Percentiles rank a stretch among this genome's conserved stretches.
Evolutionary conservation across 2,329 filamentous ascomycete genomes (phyloP).

Genomic region (Fusarium burgessii): DNA sequence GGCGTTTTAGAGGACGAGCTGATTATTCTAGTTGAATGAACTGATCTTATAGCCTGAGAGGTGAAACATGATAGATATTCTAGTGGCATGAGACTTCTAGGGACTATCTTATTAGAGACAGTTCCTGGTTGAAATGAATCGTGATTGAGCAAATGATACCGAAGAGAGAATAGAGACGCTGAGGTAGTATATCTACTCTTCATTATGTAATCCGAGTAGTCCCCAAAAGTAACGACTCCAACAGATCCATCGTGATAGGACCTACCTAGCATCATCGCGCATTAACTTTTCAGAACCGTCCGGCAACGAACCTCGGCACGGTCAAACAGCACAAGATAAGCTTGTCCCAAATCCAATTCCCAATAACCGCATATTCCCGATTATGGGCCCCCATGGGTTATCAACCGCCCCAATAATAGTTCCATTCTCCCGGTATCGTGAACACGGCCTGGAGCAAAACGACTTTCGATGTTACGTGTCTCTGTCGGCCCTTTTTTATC

Average conservation of each 20-base stretch:
- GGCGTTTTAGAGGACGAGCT: not conserved
- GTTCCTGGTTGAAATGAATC: not conserved
- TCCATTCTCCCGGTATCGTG: accelerated
- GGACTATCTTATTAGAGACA: not conserved
- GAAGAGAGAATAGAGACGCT: not conserved
- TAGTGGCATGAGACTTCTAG: not conserved
- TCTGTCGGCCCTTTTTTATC: slow-evolving; percentile 13
- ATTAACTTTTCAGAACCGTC: not conserved
- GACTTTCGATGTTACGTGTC: slow-evolving; percentile 1
- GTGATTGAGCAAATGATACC: not conserved
- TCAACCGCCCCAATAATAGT: not conserved
- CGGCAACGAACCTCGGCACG: not conserved
- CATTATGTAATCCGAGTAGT: not conserved
- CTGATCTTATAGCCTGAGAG: not conserved
- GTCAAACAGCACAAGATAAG: not conserved
- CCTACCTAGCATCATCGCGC: accelerated
- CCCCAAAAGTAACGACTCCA: not conserved
- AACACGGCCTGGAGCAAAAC: not conserved
- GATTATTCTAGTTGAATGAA: too few relatives aligned
- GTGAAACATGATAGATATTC: not conserved
- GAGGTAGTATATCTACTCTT: not conserved
- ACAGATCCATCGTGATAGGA: accelerated
- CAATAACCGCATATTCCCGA: not conserved
- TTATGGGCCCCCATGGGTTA: not conserved
- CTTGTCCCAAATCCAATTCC: not conserved